Base-by-base conservation (phyloP, 2,329 filamentous ascomycete species). In the Fusarium chlamydosporum region DNA sequence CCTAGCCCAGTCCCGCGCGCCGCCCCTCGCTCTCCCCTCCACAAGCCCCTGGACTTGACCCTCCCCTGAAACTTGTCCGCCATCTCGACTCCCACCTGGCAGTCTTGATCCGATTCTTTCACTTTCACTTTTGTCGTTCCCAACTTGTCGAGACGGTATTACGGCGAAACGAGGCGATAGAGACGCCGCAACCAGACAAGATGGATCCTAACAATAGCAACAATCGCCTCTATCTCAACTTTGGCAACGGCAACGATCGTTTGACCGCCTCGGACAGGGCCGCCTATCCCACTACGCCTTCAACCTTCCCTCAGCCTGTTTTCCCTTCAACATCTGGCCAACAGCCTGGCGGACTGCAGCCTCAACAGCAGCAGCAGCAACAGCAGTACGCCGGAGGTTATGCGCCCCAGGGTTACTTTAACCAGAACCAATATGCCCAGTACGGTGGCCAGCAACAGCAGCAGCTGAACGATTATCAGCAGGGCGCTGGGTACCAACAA, bases 231-330 rank as follows among this genome's bases (percentile, higher is more conserved):
- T 85, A 87, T 76, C 85, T 92, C 76, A 91, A 91, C 80, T 88
- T 90, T 73, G 85, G 84, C 76, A 90, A 86, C 79, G 86, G 86
- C 77, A 89, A 88, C 79, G 87, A 90, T 73, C 88, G 89, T 75
- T 86, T 89, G 65, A 80, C 87, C 57, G 75, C 80, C 75, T 86
- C 84, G 78, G 91, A 91, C 78, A 86, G 91, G 77, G 84, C 90
- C 78, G 85, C 89, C 71, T 94, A 92, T 84, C 92, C 91, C 72
- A 94, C 95, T 54, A 97, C 95, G 11, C 95, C 95, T 53, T 97
- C 95, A 70, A 97, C 94, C 61, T 98, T 98, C 77, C 95, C 95
- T 13, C 95, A 98, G 82, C 94, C 94, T 64, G 92, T 97, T 78
- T 88, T 86, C 71, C 82, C 84, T 60, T 56, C 72, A 34, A 50